phyloP scores from a whole-genome alignment of 805 yeast species.

The Isabelozyma pseudorhagii region DNA sequence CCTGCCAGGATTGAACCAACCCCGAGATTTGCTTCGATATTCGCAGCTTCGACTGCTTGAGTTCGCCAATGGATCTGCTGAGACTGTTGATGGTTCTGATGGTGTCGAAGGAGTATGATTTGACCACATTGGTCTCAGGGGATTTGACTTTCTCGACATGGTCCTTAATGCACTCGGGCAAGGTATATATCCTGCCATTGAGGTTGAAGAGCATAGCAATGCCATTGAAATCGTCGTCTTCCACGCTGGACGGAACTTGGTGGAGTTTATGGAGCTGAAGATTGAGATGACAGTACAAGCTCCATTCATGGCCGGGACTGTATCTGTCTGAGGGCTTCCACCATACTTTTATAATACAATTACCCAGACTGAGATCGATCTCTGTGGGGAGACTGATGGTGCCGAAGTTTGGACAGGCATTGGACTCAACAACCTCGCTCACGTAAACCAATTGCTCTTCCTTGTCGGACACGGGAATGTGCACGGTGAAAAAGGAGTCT shows the following conservation, averaged over 20 bases:
- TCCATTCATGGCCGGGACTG: slow-evolving; percentile 13
- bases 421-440: slow-evolving; percentile 24
- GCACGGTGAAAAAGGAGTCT: too few relatives aligned
- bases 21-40: slow-evolving; percentile 16
- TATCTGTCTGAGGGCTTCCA: slow-evolving; percentile 3
- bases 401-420: slow-evolving; percentile 25
- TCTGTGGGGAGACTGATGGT: slow-evolving; percentile 20
- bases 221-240: slow-evolving; percentile 11
- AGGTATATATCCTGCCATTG: slow-evolving; percentile 17
- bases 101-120: slow-evolving; percentile 27
- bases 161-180: slow-evolving; percentile 5
- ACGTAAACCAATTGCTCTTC: slow-evolving; percentile 16
- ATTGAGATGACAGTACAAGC: slow-evolving; percentile 10
- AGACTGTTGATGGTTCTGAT: slow-evolving; percentile 25
- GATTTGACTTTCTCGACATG: background rate
- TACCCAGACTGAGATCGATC: background rate
- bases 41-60: slow-evolving; percentile 18
- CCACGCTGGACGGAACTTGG: slow-evolving; percentile 4
- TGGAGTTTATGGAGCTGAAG: slow-evolving; percentile 14
- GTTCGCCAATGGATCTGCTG: slow-evolving; percentile 25
- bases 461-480: too few relatives aligned
- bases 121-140: background rate
- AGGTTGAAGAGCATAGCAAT: slow-evolving; percentile 20
- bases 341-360: slow-evolving; percentile 19
- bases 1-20: background rate